Conservation (phyloP, 768 basidiomycete species). For the Pleurotus salmoneostramineus region DNA sequence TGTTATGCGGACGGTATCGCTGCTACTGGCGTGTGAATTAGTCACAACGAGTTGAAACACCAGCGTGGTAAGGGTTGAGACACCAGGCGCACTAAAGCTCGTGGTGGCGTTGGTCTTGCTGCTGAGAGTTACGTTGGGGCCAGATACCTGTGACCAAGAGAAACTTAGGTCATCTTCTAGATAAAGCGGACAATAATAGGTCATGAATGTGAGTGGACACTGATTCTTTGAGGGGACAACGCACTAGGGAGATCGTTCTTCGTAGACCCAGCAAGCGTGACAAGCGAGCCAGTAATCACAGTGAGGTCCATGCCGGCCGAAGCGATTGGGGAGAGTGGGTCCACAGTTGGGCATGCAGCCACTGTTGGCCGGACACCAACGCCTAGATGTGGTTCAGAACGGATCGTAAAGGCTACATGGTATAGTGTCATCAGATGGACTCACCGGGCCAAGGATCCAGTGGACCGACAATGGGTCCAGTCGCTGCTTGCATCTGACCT, state of each 20-base stretch:
- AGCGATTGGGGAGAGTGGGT: slow-evolving; percentile 9
- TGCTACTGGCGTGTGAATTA: slow-evolving; percentile 3
- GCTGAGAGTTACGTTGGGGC: neutral
- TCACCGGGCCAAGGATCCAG: slow-evolving; percentile 18
- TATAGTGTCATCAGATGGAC: too few relatives aligned
- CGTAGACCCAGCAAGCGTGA: slow-evolving; percentile 7
- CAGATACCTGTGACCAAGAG: slow-evolving; percentile 10
- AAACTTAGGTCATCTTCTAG: slow-evolving; percentile 7
- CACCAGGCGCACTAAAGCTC: slow-evolving; percentile 10
- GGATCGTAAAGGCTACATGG: too few relatives aligned
- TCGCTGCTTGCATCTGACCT: slow-evolving; percentile 3
- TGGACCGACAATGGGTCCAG: slow-evolving; percentile 15
- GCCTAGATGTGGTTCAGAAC: neutral
- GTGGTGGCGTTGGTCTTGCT: slow-evolving; percentile 5
- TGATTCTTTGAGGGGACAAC: neutral
- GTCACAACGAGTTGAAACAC: slow-evolving; percentile 6
- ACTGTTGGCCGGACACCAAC: neutral
- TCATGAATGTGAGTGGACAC: neutral
- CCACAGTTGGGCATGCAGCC: slow-evolving; percentile 4
- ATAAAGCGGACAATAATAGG: neutral
- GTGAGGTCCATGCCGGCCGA: slow-evolving; percentile 10
- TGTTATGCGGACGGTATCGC: slow-evolving; percentile 9
- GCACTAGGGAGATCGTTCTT: slow-evolving; percentile 6
- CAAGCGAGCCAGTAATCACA: slow-evolving; percentile 6
- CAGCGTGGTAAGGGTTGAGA: slow-evolving; percentile 2